Percentiles rank a stretch among this genome's conserved stretches.
Evolutionary conservation across 1,139 yeast species (phyloP).

Genomic region (Nadsonia starkeyi-henricii): DNA sequence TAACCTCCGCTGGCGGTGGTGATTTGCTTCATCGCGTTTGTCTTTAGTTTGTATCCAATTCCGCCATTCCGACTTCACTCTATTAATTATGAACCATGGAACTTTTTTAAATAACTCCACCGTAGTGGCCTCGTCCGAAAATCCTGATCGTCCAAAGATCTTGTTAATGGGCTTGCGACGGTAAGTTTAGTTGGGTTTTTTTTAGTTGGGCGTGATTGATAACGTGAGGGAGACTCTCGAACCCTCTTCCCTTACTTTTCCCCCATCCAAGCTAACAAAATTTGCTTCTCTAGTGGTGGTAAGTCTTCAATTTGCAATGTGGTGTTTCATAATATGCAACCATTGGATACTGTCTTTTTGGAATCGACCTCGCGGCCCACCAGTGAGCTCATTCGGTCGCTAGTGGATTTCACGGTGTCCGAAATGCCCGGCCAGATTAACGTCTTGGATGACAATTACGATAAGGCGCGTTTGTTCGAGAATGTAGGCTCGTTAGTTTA

Average conservation of each 20-base stretch:
- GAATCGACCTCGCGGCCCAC: slow-evolving; percentile 88
- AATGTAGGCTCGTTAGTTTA: slow-evolving; percentile 89
- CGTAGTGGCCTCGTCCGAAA: neutral
- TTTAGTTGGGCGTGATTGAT: slow-evolving; percentile 6
- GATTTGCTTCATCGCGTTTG: too few relatives aligned
- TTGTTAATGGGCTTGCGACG: slow-evolving; percentile 75
- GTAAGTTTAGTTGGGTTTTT: slow-evolving; percentile 17
- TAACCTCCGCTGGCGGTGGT: too few relatives aligned
- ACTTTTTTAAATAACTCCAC: neutral
- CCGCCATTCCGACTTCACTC: too few relatives aligned
- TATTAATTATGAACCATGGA: neutral
- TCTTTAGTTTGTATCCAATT: too few relatives aligned
- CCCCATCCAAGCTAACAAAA: neutral
- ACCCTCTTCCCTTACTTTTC: too few relatives aligned
- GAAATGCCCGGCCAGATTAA: slow-evolving; percentile 92
- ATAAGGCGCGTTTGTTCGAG: slow-evolving; percentile 60
- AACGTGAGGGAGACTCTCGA: too few relatives aligned
- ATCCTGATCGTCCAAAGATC: slow-evolving; percentile 17
- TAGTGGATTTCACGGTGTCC: slow-evolving; percentile 83
- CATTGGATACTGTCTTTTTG: slow-evolving; percentile 77
- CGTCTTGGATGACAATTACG: slow-evolving; percentile 60
- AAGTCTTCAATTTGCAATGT: slow-evolving; percentile 51
- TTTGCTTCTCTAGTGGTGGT: slow-evolving; percentile 7
- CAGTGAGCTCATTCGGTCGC: slow-evolving; percentile 34
- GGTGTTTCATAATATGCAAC: slow-evolving; percentile 93